Evolutionary conservation across 139 green algal genomes (phyloP), one percentile per base, ranked within the genome.

Genomic region (Chlorella sp.): DNA sequence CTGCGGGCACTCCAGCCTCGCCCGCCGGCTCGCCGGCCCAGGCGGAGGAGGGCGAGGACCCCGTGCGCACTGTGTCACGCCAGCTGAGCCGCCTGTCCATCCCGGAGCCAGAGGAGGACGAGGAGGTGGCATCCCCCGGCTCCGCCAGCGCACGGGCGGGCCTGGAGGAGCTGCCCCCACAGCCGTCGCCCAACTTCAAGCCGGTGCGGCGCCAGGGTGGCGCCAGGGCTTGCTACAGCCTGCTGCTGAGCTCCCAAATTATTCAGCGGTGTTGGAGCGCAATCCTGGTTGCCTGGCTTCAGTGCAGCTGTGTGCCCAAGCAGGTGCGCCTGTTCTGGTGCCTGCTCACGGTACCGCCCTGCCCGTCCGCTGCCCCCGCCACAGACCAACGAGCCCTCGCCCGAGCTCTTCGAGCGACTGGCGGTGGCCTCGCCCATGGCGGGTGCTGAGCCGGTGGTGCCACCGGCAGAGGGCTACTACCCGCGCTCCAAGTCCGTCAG

Each of bases 51-150:
- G 32, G 6, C 7, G 76, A 82, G 20, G 76, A 71, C 76, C 36
- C 15, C 4, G 60, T 72, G 60, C 44, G 18, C 23, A 28, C 26
- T 3, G 41, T 82, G 36, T 60, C 76, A 3, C 57, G 76, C 76
- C 25, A 56, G 34, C 60, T 82, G 34, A 82, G 76, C 76, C 56
- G 36, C 21, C 76, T 82, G 55, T 72, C 76, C 57, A 73, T 82
- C 38, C 76, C 76, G 1, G 60, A 82, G 20, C 7, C 36, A 32
- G 12, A 26, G 36, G 72, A 41, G 7, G 76, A 3, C 4, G 60
- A 82, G 25, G 26, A 34, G 39, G 5, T 39, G 39, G 39, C 11
- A 9, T 20, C 23, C 26, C 17, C 25, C 17, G 70, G 36, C 60
- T 26, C 15, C n/a, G 57, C 57, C 32, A 47, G 1, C 21, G 18